phyloP scores from a whole-genome alignment of 345 rosid genomes.

The Nasturtium officinale region DNA sequence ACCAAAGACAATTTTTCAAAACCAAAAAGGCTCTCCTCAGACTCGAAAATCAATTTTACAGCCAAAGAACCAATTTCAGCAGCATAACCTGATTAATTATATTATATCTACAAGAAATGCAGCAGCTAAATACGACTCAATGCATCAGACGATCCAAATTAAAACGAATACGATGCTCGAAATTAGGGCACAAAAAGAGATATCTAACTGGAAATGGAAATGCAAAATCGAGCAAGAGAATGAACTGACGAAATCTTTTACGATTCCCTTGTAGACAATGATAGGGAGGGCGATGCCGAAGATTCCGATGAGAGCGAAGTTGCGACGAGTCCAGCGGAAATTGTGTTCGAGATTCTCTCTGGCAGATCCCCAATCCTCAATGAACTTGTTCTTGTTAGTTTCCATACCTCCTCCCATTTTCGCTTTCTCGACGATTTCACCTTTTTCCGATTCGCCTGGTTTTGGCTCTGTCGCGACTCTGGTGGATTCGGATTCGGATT shows the following conservation, averaged over 20 bases:
- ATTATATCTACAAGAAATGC: neutral
- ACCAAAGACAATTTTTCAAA: neutral
- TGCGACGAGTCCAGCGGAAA: constrained; percentile 96
- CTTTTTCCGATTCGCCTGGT: constrained; percentile 21
- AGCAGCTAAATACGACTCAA: neutral
- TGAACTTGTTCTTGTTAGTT: constrained; percentile 82
- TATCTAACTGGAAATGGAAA: neutral
- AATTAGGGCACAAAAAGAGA: constrained; percentile 34
- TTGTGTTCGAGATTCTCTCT: constrained; percentile 92
- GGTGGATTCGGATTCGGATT: too few relatives aligned
- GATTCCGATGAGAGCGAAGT: constrained; percentile 79
- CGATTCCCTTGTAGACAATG: constrained; percentile 87
- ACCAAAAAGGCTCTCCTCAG: neutral
- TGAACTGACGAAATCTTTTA: constrained; percentile 68
- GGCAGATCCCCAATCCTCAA: constrained; percentile 84
- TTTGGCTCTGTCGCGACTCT: constrained; percentile 18
- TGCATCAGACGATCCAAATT: neutral
- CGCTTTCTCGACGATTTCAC: constrained; percentile 11
- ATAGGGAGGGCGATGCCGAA: constrained; percentile 88
- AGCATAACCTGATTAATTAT: neutral
- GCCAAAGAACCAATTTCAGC: constrained; percentile 8
- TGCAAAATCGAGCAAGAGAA: neutral
- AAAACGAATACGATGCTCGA: neutral
- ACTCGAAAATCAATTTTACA: neutral
- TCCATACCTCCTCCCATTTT: constrained; percentile 98